These are phyloP conservation scores for Pulveroboletus sp. DNA, from an alignment of 1,284 basidiomycete species.

Conservation along the genomic window DNA sequence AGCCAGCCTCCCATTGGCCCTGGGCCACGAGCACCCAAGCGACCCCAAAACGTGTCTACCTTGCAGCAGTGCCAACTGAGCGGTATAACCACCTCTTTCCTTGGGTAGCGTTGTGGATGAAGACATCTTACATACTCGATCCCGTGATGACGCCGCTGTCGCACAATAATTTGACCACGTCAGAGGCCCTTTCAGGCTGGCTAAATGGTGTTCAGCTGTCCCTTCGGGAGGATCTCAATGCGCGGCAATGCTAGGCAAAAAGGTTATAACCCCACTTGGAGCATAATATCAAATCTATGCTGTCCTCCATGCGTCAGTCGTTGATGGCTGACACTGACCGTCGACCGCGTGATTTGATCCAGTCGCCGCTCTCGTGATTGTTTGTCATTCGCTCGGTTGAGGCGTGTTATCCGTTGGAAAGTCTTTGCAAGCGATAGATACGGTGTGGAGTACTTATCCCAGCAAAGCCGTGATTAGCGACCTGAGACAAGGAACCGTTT, in stretches of 20 bases:
- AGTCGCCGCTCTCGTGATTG: neutral
- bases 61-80: too few species aligned
- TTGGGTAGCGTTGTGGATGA: too few species aligned
- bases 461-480: neutral
- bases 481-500: neutral
- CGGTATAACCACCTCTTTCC: too few species aligned
- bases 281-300: neutral
- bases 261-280: too few species aligned
- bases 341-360: neutral
- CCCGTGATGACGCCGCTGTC: neutral
- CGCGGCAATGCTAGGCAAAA: too few species aligned
- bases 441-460: neutral
- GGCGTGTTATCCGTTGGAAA: neutral
- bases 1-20: too few species aligned
- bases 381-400: neutral
- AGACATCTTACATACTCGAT: too few species aligned
- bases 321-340: neutral
- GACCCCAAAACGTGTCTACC: too few species aligned
- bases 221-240: neutral
- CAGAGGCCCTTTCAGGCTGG: neutral
- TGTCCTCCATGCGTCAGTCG: neutral
- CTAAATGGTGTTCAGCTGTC: neutral
- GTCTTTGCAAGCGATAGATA: neutral
- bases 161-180: neutral
- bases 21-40: too few species aligned